phyloP scores from a whole-genome alignment of 768 basidiomycete species.

The Termitomyces sp. region DNA sequence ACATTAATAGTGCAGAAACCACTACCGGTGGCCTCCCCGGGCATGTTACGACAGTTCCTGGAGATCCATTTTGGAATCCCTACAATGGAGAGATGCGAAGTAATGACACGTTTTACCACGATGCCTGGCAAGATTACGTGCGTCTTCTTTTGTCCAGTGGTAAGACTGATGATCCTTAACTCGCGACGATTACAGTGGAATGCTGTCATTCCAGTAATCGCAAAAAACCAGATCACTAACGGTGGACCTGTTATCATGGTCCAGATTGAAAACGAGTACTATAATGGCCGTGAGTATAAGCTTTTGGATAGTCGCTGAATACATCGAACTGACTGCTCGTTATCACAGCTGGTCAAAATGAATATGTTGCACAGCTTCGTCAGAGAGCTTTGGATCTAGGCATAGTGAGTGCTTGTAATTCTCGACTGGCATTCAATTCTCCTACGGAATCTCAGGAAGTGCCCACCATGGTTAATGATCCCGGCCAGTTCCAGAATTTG shows the following conservation, averaged over 20 bases:
- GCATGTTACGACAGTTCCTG: slow-evolving; percentile 14
- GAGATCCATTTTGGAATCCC: slow-evolving; percentile 13
- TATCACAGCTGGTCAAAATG: slow-evolving; percentile 14
- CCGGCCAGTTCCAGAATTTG: slow-evolving; percentile 12
- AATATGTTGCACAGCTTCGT: slow-evolving; percentile 14
- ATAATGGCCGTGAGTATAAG: slow-evolving; percentile 9
- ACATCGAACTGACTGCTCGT: neutral
- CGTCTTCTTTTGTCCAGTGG: neutral
- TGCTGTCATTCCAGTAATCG: slow-evolving; percentile 12
- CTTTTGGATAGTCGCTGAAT: neutral
- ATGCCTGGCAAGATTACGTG: slow-evolving; percentile 16
- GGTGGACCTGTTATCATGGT: slow-evolving; percentile 16
- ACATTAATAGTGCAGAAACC: slow-evolving; percentile 9
- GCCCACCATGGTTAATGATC: slow-evolving; percentile 15
- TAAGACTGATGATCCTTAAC: neutral
- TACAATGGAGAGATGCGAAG: slow-evolving; percentile 17
- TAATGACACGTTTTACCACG: slow-evolving; percentile 15
- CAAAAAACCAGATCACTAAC: slow-evolving; percentile 12
- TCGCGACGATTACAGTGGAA: slow-evolving; percentile 7
- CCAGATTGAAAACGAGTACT: slow-evolving; percentile 15
- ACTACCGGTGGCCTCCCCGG: slow-evolving; percentile 13
- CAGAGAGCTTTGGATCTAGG: slow-evolving; percentile 10
- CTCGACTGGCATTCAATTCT: neutral
- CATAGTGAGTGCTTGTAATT: slow-evolving; percentile 4
- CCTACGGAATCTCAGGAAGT: slow-evolving; percentile 5